Evolutionary conservation across 2,329 filamentous ascomycete species (phyloP), one percentile per base, ranked within the genome.

Genomic region (Alternaria dauci): DNA sequence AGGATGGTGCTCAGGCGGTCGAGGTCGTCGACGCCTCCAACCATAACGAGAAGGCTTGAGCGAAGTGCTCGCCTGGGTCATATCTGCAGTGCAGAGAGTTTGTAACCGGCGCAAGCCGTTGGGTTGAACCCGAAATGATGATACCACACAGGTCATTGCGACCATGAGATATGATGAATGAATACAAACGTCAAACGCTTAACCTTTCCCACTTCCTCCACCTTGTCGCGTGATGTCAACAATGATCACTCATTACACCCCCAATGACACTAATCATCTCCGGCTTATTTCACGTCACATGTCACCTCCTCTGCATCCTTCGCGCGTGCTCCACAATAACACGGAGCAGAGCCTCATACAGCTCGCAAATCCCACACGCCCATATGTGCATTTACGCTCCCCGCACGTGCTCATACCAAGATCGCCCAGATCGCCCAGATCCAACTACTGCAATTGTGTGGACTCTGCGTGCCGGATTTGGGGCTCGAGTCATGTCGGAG

Each of bases 11-110:
- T 1, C 61, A 52, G 38, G 63, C 61, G 8, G 57, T 71, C 4
- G 74, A 76, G 52, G 50, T 71, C 12, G 38, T 63, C 7, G 72
- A 68, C 3, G n/a, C 46, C 52, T 41, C 36, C 16, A 60, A 56
- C 23, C 42, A 26, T 25, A 53, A 46, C 34, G 61, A 63, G 51
- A 63, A 63, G 47, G 32, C 32, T 34, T 63, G 44, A 58, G 34
- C 8, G 3, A 25, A 26, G 18, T 16, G 2, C 14, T 43, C 18
- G 16, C 5, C 44, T 8, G 8, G 23, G 8, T 26, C 30, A 12
- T 55, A 5, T 34, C 26, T 18, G 54, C n/a, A 28, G 42, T 48
- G 39, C 50, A 43, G 18, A 25, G 0, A 23, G 14, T 9, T 23
- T 58, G 20, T 25, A 1, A 16, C 32, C 46, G 46, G 32, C 34